Percentiles rank a stretch among this genome's conserved stretches.
phyloP scores from a whole-genome alignment of 2,329 filamentous ascomycete genomes.

The Xylariaceae sp. region DNA sequence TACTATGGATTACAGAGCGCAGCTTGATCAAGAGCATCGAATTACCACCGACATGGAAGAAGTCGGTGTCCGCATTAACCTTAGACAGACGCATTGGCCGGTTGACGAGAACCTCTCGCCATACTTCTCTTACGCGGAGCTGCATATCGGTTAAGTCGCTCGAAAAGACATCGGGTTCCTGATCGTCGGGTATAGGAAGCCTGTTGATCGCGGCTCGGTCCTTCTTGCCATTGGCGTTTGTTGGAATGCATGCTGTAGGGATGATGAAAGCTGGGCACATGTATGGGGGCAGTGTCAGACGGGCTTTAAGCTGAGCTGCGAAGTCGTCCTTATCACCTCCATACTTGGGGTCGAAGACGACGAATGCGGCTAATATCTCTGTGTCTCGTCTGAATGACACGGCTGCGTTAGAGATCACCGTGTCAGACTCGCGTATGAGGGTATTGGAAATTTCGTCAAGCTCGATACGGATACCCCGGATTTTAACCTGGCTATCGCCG shows the following conservation, averaged over 20 bases:
- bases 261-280: conserved; percentile 8
- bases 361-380: conserved; percentile 1
- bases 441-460: conserved; percentile 46
- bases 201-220: conserved; percentile 19
- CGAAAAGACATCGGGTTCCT: too few species aligned
- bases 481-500: conserved; percentile 49
- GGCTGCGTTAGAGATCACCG: not conserved
- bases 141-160: too few species aligned
- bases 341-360: not conserved
- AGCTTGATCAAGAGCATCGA: conserved; percentile 50
- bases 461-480: conserved; percentile 51
- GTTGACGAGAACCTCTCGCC: conserved; percentile 30
- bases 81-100: not conserved
- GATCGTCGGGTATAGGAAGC: conserved; percentile 30
- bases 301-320: not conserved
- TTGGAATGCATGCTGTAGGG: conserved; percentile 8
- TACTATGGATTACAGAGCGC: conserved; percentile 41
- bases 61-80: conserved; percentile 40
- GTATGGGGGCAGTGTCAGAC: not conserved
- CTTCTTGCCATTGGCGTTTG: conserved; percentile 11
- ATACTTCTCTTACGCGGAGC: conserved; percentile 26
- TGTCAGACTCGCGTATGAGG: conserved; percentile 17
- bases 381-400: not conserved
- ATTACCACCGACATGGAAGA: conserved; percentile 50
- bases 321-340: not conserved